Base-by-base conservation (phyloP, 2,329 filamentous ascomycete genomes). In the Xylaria sp. region DNA sequence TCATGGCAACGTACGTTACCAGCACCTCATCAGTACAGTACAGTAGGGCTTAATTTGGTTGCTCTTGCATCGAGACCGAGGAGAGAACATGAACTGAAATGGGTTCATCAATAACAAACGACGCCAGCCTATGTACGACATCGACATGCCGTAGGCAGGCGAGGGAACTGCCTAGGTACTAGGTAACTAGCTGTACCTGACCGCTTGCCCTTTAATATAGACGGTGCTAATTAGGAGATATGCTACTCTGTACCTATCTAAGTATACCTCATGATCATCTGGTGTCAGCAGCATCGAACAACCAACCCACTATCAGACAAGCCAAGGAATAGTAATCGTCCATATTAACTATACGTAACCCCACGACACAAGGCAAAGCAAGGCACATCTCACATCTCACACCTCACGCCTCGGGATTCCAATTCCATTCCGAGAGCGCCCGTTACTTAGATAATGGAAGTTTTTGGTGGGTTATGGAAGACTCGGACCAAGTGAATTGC, bases 241-340 rank as follows among this genome's bases (percentile, higher is more conserved):
- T 46, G 38, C 23, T 49, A 48, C 48, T 23, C 13, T 51, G 51
- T 41, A 21, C 25, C 52, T 54, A n/a, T n/a, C n/a, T n/a, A n/a
- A n/a, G n/a, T 51, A 55, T 41, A 21, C 25, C 52, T 54, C 35
- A 47, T 56, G 54, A 54, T 62, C 25, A 29, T 48, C 55, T 54
- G 38, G 49, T 59, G 60, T 62, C 60, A 59, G 60, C 60, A 54
- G 49, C 55, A 11, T 59, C 43, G 43, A 31, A 38, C 37, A 54
- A 48, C 25, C 44, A 41, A 49, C 44, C 54, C 38, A 46, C 60
- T 43, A 51, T 51, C 51, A 52, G 48, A 59, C 44, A 51, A 49
- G 54, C 59, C 54, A 54, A 62, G 54, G 60, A 51, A 62, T 59
- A 62, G 60, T 62, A 62, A 62, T 62, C 60, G 44, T 35, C 55